Evolutionary conservation across 768 basidiomycete species (phyloP).

Genomic region (Boletus patriciae): DNA sequence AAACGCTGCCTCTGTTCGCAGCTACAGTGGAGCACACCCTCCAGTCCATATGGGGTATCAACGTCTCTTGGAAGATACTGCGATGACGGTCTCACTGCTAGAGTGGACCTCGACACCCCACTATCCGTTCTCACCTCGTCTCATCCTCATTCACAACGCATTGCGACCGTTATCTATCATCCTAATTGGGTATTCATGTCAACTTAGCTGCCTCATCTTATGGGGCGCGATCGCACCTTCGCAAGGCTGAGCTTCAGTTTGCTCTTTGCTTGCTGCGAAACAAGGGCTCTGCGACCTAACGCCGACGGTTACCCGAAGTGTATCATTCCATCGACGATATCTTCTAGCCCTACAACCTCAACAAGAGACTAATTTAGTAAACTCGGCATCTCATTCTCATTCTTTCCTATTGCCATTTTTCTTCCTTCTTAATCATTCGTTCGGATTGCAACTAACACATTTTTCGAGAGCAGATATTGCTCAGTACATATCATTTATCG

Average conservation of each 20-base stretch:
- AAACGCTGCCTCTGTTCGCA: conserved; percentile 23
- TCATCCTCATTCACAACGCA: conserved; percentile 17
- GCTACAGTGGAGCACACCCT: conserved; percentile 4
- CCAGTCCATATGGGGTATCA: conserved; percentile 10
- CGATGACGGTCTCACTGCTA: conserved; percentile 15
- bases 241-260: neutral
- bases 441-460: conserved; percentile 16
- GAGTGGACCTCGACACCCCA: conserved; percentile 16
- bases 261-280: conserved; percentile 6
- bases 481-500: conserved; percentile 21
- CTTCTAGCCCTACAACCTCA: conserved; percentile 10
- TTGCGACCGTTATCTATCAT: conserved; percentile 24
- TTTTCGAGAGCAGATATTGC: conserved; percentile 12
- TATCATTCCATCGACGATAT: conserved; percentile 22
- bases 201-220: conserved; percentile 9
- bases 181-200: conserved; percentile 25
- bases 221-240: conserved; percentile 1
- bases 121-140: conserved; percentile 14
- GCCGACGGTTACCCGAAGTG: conserved; percentile 14
- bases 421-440: conserved; percentile 8
- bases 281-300: conserved; percentile 11
- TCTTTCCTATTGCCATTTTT: neutral
- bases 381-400: conserved; percentile 7
- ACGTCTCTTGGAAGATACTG: conserved; percentile 9
- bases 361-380: conserved; percentile 22